Conservation (phyloP, 2,329 filamentous ascomycete genomes). For the Myotisia sp. region DNA sequence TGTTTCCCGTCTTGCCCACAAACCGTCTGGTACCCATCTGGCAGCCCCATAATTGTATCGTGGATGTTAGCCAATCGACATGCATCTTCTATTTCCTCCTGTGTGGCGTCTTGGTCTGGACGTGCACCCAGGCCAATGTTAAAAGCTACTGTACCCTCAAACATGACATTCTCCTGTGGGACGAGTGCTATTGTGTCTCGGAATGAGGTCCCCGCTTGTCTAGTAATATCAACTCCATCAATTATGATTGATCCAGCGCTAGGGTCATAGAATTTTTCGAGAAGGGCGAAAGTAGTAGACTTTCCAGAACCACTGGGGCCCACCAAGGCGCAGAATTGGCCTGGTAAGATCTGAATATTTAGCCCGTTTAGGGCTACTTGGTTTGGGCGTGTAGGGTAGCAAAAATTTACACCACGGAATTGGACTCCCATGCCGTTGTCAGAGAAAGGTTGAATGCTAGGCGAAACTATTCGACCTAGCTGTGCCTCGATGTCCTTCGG, state of each 20-base stretch:
- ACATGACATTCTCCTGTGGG: conserved; percentile 35
- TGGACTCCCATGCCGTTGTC: conserved; percentile 34
- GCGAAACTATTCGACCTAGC: conserved; percentile 1
- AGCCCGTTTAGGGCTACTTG: conserved; percentile 43
- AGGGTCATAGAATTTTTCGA: conserved; percentile 43
- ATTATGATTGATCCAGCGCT: conserved; percentile 38
- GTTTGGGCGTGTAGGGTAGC: conserved; percentile 50
- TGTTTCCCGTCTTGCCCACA: conserved; percentile 41
- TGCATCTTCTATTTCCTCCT: conserved; percentile 50
- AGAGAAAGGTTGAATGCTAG: conserved; percentile 1
- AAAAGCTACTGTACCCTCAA: conserved; percentile 35
- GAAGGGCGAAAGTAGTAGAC: conserved; percentile 46
- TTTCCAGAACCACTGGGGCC: conserved; percentile 55
- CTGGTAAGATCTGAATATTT: conserved; percentile 42
- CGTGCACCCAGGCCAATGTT: conserved; percentile 34
- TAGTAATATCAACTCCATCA: conserved; percentile 37
- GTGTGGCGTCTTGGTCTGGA: conserved; percentile 41
- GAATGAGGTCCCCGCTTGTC: conserved; percentile 25
- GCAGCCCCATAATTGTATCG: conserved; percentile 48
- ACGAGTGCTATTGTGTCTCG: conserved; percentile 34
- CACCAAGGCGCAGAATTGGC: conserved; percentile 50
- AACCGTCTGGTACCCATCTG: conserved; percentile 51
- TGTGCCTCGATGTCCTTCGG: conserved; percentile 17
- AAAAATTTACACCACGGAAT: conserved; percentile 48
- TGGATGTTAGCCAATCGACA: conserved; percentile 57